Percentiles rank a stretch among this genome's conserved stretches.
Evolutionary conservation across 2,329 filamentous ascomycete genomes (phyloP).

Genomic region (Neocucurbitaria cava): DNA sequence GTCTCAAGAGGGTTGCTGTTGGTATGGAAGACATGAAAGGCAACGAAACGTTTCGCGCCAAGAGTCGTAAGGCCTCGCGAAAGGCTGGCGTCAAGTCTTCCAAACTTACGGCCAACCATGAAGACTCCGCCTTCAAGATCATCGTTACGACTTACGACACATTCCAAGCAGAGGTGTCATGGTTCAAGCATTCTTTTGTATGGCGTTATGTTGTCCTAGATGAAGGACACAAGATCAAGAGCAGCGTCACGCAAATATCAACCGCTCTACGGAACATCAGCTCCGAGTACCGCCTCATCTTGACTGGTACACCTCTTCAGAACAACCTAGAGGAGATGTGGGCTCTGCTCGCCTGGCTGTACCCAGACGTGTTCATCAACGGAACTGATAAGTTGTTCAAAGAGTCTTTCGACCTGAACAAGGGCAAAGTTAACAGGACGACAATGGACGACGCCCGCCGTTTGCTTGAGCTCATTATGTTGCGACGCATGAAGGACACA

Average conservation of each 20-base stretch:
- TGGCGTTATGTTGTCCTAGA: constrained; percentile 99
- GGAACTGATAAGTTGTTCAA: constrained; percentile 61
- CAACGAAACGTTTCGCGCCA: constrained; percentile 70
- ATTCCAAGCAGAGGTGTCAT: constrained; percentile 93
- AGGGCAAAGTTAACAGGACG: constrained; percentile 60
- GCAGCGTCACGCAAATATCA: constrained; percentile 60
- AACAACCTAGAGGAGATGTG: constrained; percentile 66
- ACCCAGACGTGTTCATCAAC: constrained; percentile 63
- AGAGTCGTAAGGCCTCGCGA: constrained; percentile 89
- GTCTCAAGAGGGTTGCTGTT: constrained; percentile 62
- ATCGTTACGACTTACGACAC: constrained; percentile 97
- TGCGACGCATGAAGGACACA: constrained; percentile 64
- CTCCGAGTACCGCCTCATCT: constrained; percentile 58
- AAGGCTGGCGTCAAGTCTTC: constrained; percentile 63
- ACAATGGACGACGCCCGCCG: constrained; percentile 62
- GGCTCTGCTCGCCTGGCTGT: constrained; percentile 65
- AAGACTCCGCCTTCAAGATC: constrained; percentile 54
- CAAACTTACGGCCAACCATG: constrained; percentile 35
- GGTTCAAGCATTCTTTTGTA: constrained; percentile 91
- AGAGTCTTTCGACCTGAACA: constrained; percentile 63
- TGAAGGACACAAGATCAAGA: constrained; percentile 99
- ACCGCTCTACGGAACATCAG: constrained; percentile 52
- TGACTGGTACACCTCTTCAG: constrained; percentile 65
- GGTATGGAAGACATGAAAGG: constrained; percentile 57
- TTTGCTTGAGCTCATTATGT: constrained; percentile 65